Percentiles rank a stretch among this genome's conserved stretches.
Evolutionary conservation across 139 green algal species (phyloP).

Genomic region (Astrephomene gubernaculifera): DNA sequence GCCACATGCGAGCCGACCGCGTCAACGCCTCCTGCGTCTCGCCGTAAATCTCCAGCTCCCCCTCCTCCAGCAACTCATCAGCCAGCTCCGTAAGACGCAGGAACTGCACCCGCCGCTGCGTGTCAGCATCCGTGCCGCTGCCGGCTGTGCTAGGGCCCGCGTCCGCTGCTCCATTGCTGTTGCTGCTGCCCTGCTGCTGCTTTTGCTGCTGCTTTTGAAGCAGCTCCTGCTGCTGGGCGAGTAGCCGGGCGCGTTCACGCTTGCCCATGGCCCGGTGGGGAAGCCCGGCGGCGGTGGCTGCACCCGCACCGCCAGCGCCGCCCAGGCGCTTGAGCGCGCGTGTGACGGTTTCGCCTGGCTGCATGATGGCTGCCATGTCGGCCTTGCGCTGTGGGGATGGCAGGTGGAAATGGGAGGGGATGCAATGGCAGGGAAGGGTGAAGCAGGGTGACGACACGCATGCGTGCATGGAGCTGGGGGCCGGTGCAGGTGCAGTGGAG

Average conservation of each 20-base stretch:
- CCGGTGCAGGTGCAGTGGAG: no score
- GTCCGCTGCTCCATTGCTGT: no score
- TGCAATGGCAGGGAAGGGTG: not conserved
- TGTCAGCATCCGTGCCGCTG: not conserved
- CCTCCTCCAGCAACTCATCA: slow-evolving; percentile 57
- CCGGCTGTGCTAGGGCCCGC: not conserved
- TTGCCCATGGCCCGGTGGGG: slow-evolving; percentile 59
- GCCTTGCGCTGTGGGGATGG: slow-evolving; percentile 44
- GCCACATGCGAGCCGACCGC: slow-evolving; percentile 53
- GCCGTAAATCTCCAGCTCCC: slow-evolving; percentile 52
- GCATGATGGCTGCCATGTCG: slow-evolving; percentile 64
- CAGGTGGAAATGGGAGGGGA: not conserved
- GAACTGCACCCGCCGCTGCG: slow-evolving; percentile 35
- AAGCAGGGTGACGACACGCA: no score
- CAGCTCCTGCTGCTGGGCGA: slow-evolving; percentile 42
- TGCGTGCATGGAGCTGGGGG: no score
- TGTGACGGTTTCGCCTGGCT: slow-evolving; percentile 72
- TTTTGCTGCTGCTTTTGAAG: slow-evolving; percentile 12
- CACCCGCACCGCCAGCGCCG: not conserved
- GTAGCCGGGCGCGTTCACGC: slow-evolving; percentile 52
- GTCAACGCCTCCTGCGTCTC: slow-evolving; percentile 59
- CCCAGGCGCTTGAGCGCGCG: slow-evolving; percentile 76
- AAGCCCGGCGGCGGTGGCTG: not conserved
- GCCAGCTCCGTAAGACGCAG: slow-evolving; percentile 56
- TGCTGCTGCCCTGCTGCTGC: no score